These are phyloP conservation scores for Trichoderma semiorbis DNA, from an alignment of 2,329 filamentous ascomycete genomes.

Conservation along the genomic window DNA sequence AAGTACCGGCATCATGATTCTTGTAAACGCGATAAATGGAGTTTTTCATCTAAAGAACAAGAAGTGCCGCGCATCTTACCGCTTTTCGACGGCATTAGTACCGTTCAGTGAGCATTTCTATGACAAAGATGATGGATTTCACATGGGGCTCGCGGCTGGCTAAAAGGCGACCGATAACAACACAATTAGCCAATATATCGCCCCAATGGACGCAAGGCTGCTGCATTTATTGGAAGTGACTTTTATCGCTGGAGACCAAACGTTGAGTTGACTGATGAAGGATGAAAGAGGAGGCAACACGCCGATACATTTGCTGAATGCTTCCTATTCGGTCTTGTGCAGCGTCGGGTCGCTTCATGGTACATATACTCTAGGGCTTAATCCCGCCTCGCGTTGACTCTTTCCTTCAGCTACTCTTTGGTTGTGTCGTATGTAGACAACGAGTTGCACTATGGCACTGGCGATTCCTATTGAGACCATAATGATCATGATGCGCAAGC, in stretches of 20 bases:
- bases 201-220: neutral
- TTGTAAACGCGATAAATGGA: neutral
- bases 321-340: neutral
- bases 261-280: neutral
- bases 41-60: neutral
- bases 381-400: neutral
- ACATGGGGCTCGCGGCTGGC: neutral
- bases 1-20: neutral
- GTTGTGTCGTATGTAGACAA: slow-evolving; percentile 39
- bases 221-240: neutral
- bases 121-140: neutral
- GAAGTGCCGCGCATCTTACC: neutral
- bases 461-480: slow-evolving; percentile 41
- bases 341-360: neutral
- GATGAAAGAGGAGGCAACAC: neutral
- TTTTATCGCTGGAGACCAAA: neutral
- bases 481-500: slow-evolving; percentile 43
- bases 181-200: neutral
- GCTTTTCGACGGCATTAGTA: neutral
- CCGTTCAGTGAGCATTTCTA: neutral
- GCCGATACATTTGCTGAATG: neutral
- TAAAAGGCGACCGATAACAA: neutral
- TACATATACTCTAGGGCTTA: neutral
- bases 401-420: slow-evolving; percentile 26
- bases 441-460: slow-evolving; percentile 39